Percentiles rank a stretch among this genome's conserved stretches.
These are phyloP conservation scores for Candida gorgasii DNA, from an alignment of 805 yeast genomes.

Conservation along the genomic window DNA sequence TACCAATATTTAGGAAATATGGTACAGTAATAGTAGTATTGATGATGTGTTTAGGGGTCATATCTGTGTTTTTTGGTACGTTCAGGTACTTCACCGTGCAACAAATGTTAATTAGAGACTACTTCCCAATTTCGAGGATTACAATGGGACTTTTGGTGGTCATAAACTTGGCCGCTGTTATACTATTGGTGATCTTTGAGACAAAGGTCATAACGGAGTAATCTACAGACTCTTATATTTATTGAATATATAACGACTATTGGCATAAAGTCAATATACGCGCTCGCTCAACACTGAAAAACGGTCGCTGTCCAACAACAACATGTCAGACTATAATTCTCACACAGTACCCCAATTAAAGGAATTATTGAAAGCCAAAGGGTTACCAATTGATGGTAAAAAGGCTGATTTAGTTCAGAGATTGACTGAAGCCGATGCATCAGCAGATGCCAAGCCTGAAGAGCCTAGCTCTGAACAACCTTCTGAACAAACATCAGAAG, in stretches of 20 bases:
- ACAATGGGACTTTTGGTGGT: constrained; percentile 20
- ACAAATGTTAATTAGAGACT: constrained; percentile 18
- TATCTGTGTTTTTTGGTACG: constrained; percentile 23
- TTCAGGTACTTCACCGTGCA: constrained; percentile 29
- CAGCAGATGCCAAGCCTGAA: constrained; percentile 20
- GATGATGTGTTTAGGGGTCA: constrained; percentile 18
- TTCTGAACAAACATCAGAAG: constrained; percentile 16
- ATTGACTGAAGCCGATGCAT: constrained; percentile 55
- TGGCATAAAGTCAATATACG: too few species aligned
- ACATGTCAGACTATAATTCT: constrained; percentile 55
- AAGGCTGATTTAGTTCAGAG: constrained; percentile 76
- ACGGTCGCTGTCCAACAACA: constrained; percentile 7
- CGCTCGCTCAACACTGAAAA: too few species aligned
- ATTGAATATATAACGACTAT: too few species aligned
- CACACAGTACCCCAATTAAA: constrained; percentile 83
- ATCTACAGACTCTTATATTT: too few species aligned
- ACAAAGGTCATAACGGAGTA: constrained; percentile 9
- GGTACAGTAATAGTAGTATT: constrained; percentile 21
- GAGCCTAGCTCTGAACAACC: constrained; percentile 3
- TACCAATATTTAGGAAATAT: constrained; percentile 12
- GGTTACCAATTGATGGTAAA: constrained; percentile 71
- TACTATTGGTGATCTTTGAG: constrained; percentile 22
- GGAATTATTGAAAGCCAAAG: constrained; percentile 67
- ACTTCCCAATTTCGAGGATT: constrained; percentile 27
- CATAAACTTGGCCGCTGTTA: constrained; percentile 20